A percentile compares a stretch with the other conserved stretches of the same genome.
Conservation (phyloP, 2,329 filamentous ascomycete species). For the Nakataea oryzae region DNA sequence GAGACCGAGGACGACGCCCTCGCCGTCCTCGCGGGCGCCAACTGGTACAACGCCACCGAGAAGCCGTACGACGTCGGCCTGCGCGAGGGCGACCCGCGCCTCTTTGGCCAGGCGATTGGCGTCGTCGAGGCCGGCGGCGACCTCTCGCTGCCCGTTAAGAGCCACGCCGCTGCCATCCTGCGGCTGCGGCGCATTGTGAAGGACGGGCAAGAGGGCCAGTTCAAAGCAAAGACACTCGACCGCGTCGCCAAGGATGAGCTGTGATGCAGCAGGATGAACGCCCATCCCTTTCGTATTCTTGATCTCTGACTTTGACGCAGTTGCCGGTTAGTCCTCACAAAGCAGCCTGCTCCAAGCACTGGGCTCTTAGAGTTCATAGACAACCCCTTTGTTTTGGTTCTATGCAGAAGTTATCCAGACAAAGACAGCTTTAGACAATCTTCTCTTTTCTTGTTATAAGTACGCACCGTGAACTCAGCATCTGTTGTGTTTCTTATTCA, state of each 20-base stretch:
- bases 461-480: too few species aligned
- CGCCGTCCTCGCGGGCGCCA: constrained; percentile 1
- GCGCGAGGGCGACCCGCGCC: constrained; percentile 24
- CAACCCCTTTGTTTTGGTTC: too few species aligned
- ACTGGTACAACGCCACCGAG: constrained; percentile 34
- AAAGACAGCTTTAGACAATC: too few species aligned
- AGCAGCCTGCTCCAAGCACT: too few species aligned
- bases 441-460: too few species aligned
- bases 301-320: too few species aligned
- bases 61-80: constrained; percentile 36
- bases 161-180: background rate
- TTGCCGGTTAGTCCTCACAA: too few species aligned
- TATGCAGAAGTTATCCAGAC: too few species aligned
- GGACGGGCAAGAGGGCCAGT: background rate
- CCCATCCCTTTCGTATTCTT: too few species aligned
- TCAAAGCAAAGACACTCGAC: background rate
- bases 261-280: too few species aligned
- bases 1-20: constrained; percentile 17
- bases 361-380: too few species aligned
- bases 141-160: background rate
- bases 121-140: constrained; percentile 22
- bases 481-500: too few species aligned
- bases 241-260: constrained; percentile 1
- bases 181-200: background rate
- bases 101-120: constrained; percentile 34